These are phyloP conservation scores for Phytophthora cajani DNA, from an alignment of 352 stramenopile genomes.

Conservation along the genomic window DNA sequence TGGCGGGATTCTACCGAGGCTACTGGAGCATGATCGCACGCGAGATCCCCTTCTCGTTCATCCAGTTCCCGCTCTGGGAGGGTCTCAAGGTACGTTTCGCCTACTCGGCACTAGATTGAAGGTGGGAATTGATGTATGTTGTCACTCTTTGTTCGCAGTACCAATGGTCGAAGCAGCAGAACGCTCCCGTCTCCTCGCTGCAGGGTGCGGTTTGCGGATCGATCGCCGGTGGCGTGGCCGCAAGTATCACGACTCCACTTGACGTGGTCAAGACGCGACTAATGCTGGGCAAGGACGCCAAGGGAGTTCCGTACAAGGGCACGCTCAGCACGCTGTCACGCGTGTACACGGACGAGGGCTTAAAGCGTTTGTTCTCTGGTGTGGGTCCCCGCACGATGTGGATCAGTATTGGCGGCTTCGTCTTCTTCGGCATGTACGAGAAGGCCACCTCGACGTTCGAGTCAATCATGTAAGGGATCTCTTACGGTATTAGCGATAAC, in stretches of 20 bases:
- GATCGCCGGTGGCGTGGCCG: constrained; percentile 94
- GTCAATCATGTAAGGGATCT: constrained; percentile 50
- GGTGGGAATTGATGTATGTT: constrained; percentile 9
- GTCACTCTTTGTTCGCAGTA: constrained; percentile 42
- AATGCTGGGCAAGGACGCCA: constrained; percentile 97
- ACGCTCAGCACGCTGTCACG: constrained; percentile 91
- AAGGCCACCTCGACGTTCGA: constrained; percentile 83
- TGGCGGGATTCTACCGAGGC: constrained; percentile 95
- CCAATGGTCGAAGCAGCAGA: constrained; percentile 82
- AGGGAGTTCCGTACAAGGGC: constrained; percentile 92
- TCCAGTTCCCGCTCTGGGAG: constrained; percentile 99
- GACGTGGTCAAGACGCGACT: constrained; percentile 99
- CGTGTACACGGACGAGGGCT: constrained; percentile 92
- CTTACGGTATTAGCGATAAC: constrained; percentile 9
- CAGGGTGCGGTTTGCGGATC: constrained; percentile 96
- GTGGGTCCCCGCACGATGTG: constrained; percentile 97
- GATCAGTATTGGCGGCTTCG: constrained; percentile 99
- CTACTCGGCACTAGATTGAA: not conserved
- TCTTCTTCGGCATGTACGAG: constrained; percentile 99
- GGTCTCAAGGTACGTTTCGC: constrained; percentile 86
- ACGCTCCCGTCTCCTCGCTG: constrained; percentile 82
- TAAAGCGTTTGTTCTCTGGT: constrained; percentile 93
- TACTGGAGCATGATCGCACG: constrained; percentile 98
- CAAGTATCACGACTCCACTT: constrained; percentile 98
- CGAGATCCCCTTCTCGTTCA: constrained; percentile 99